Evolutionary conservation across 768 basidiomycete genomes (phyloP).

Genomic region (Russula brevipes): DNA sequence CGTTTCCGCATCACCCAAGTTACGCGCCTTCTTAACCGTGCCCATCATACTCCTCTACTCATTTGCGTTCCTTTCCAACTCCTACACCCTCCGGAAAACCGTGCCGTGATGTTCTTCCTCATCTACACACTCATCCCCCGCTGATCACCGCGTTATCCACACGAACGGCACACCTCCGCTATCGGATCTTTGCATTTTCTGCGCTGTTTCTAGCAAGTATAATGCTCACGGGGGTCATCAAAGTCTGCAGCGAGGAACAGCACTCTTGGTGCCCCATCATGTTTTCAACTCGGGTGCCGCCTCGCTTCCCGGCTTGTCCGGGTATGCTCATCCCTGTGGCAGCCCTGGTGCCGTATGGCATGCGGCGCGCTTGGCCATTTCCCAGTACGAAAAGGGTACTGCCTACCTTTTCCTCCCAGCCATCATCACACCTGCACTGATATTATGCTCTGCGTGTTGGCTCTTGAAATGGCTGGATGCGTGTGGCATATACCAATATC

Average conservation of each 20-base stretch:
- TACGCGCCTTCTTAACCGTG: too few species aligned
- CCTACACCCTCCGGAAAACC: slow-evolving; percentile 97
- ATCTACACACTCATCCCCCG: slow-evolving; percentile 54
- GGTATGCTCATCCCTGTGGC: slow-evolving; percentile 52
- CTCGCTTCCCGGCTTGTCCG: slow-evolving; percentile 57
- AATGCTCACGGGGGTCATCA: slow-evolving; percentile 73
- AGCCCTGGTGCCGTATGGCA: slow-evolving; percentile 49
- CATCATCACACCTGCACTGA: slow-evolving; percentile 52
- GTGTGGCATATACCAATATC: slow-evolving; percentile 32
- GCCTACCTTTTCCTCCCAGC: slow-evolving; percentile 59
- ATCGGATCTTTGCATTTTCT: slow-evolving; percentile 73
- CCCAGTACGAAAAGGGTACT: slow-evolving; percentile 68
- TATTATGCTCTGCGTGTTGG: slow-evolving; percentile 67
- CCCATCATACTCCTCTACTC: too few species aligned
- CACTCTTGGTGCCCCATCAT: slow-evolving; percentile 85
- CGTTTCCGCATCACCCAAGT: too few species aligned
- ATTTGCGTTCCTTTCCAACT: slow-evolving; percentile 44
- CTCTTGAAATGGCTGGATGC: slow-evolving; percentile 75
- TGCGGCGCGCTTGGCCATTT: slow-evolving; percentile 57
- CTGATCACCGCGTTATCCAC: slow-evolving; percentile 61
- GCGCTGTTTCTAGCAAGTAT: slow-evolving; percentile 59
- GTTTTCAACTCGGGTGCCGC: slow-evolving; percentile 66
- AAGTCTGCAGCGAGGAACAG: slow-evolving; percentile 93
- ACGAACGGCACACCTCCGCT: slow-evolving; percentile 61
- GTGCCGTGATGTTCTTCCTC: slow-evolving; percentile 68